phyloP scores from a whole-genome alignment of 306 rosid genomes.

The Acacia crassicarpa region DNA sequence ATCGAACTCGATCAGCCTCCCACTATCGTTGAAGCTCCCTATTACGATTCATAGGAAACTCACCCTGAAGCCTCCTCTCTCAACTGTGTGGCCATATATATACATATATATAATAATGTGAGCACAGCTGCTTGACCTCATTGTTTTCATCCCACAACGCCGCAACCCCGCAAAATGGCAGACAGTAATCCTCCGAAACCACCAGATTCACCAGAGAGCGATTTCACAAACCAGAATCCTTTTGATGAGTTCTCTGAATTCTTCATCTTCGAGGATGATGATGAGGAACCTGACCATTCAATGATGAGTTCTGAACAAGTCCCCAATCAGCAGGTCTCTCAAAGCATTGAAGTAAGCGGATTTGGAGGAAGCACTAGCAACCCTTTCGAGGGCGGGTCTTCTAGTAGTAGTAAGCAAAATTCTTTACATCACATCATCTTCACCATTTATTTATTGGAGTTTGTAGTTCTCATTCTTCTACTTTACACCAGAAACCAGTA shows the following conservation, averaged over 20 bases:
- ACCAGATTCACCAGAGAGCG: conserved; percentile 36
- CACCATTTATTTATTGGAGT: background rate
- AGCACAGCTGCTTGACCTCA: background rate
- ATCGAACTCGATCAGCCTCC: conserved; percentile 17
- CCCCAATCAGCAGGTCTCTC: conserved; percentile 34
- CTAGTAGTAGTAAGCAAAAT: conserved; percentile 50
- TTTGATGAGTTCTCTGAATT: conserved; percentile 55
- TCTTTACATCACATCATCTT: background rate
- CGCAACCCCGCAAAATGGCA: conserved; percentile 43
- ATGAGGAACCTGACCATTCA: conserved; percentile 28
- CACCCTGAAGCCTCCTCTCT: conserved; percentile 52
- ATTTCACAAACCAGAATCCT: conserved; percentile 25
- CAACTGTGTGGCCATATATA: background rate
- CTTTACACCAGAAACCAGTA: background rate
- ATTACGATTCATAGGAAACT: conserved; percentile 54
- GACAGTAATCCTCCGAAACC: conserved; percentile 36
- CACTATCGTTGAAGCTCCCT: conserved; percentile 65
- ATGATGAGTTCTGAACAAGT: conserved; percentile 33
- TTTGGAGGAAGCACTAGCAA: conserved; percentile 41
- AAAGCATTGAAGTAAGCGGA: conserved; percentile 31
- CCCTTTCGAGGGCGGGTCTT: conserved; percentile 35
- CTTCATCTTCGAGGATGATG: conserved; percentile 54
- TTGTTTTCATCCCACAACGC: background rate
- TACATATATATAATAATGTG: conserved; percentile 9
- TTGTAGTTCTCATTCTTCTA: background rate